phyloP scores from a whole-genome alignment of 768 basidiomycete genomes.

The Lepiota venenata region DNA sequence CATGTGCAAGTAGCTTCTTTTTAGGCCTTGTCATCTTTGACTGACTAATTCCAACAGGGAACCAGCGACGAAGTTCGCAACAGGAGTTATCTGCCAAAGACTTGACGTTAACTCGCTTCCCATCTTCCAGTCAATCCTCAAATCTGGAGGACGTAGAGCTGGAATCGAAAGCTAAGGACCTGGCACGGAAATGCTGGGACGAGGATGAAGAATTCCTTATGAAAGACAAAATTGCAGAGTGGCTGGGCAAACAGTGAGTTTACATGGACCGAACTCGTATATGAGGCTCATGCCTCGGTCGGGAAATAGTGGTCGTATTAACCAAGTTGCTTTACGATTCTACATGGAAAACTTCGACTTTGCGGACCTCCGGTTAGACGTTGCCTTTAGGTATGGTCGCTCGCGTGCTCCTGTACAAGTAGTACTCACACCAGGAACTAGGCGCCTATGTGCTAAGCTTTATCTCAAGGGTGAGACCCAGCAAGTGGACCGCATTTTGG shows the following conservation, averaged over 20 bases:
- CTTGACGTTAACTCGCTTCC: conserved; percentile 39
- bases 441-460: conserved; percentile 86
- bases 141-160: conserved; percentile 54
- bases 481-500: conserved; percentile 95
- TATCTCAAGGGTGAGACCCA: conserved; percentile 96
- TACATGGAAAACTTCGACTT: conserved; percentile 94
- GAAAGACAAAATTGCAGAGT: conserved; percentile 94
- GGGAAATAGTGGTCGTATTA: conserved; percentile 61
- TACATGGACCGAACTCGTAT: background rate
- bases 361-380: conserved; percentile 72
- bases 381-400: conserved; percentile 74
- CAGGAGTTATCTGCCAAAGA: conserved; percentile 57
- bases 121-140: conserved; percentile 37
- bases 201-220: conserved; percentile 84
- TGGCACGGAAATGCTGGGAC: conserved; percentile 78
- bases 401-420: background rate
- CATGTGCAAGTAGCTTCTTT: conserved; percentile 35
- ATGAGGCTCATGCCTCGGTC: background rate
- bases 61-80: conserved; percentile 35
- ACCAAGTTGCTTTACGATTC: conserved; percentile 67
- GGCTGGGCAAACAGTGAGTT: conserved; percentile 89
- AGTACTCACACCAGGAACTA: conserved; percentile 24
- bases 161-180: conserved; percentile 61
- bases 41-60: conserved; percentile 13
- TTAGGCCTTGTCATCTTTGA: conserved; percentile 6